A percentile compares a stretch with the other conserved stretches of the same genome.
These are phyloP conservation scores for Backusella tuberculispora DNA, from an alignment of 192 early-diverging fungal species.

Conservation along the genomic window DNA sequence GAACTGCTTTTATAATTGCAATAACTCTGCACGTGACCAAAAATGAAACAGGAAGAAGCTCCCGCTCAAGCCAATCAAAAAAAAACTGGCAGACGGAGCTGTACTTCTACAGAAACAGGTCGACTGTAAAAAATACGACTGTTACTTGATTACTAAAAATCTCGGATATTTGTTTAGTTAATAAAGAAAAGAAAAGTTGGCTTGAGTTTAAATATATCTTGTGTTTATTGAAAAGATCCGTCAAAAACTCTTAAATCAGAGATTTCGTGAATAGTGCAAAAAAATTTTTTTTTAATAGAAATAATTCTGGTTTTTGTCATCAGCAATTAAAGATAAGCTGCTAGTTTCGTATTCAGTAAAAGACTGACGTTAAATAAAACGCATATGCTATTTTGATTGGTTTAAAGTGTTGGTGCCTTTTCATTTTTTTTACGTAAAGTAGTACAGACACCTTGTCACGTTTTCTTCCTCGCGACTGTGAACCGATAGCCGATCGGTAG, in stretches of 20 bases:
- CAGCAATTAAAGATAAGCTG: not conserved
- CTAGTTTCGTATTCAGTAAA: slow-evolving; percentile 1
- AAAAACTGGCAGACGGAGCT: not conserved
- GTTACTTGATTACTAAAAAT: not conserved
- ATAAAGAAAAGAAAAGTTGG: not conserved
- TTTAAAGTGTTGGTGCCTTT: not conserved
- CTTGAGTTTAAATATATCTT: not conserved
- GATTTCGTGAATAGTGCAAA: not conserved
- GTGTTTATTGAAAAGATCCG: slow-evolving; percentile 2
- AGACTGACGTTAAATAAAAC: not conserved
- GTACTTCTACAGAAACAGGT: too few relatives aligned
- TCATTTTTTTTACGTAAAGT: not conserved
- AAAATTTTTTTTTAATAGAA: not conserved
- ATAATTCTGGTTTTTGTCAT: not conserved
- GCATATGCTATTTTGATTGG: not conserved
- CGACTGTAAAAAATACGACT: not conserved
- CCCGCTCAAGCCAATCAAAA: not conserved
- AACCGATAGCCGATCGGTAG: not conserved
- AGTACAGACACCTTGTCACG: not conserved
- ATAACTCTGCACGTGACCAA: not conserved
- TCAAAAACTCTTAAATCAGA: slow-evolving; percentile 11
- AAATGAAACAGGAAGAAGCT: not conserved
- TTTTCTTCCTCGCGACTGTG: not conserved
- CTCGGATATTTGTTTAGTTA: not conserved
- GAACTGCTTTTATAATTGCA: not conserved